Base-by-base conservation (phyloP, 2,329 filamentous ascomycete genomes). In the Phaeophleospora eucalypticola region DNA sequence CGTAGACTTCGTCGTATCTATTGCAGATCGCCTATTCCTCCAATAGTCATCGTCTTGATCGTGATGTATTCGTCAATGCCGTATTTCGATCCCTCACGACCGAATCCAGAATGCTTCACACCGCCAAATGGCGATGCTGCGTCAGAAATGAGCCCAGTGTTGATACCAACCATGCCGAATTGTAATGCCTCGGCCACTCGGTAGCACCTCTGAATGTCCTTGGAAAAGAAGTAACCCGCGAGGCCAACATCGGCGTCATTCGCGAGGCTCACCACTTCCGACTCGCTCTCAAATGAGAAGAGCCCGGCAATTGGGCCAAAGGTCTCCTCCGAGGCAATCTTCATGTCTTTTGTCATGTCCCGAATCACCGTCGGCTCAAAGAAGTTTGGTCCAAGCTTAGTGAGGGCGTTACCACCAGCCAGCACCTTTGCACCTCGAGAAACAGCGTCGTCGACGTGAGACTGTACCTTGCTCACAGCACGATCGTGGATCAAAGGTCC, bases 241-340 rank as follows among this genome's bases (percentile, higher is more conserved):
- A 98, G 77, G 1, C 93, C 93, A 32, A 97, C 90, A 43, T 91
- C 83, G 1, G 87, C 76, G 35, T 73, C 69, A 68, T 98, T 98
- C 3, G 93, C 91, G 56, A 91, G 71, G 53, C 79, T 75, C 21
- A 97, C 82, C 4, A 95, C 93, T 61, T 97, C 90, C 43, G 86
- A 83, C 70, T 97, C 93, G 0, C 84, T 89, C 38, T 87, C 80
- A 64, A 97, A 98, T 40, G 83, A 79, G 74, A 96, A 96, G 12
- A 97, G 70, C 0, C 87, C 91, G 0, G 90, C 91, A 0, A 97
- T 86, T 2, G 93, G 93, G 0, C 93, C 93, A 65, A 98, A 98
- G 0, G 91, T 98, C 75, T 98, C 93, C 69, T 97, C 91, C 1
- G 74, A 74, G 3, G 87, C 84, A 57, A 97, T 78, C 49, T 80